phyloP scores from a whole-genome alignment of 139 green algal species.

The Protoeuglena noctilucae region DNA sequence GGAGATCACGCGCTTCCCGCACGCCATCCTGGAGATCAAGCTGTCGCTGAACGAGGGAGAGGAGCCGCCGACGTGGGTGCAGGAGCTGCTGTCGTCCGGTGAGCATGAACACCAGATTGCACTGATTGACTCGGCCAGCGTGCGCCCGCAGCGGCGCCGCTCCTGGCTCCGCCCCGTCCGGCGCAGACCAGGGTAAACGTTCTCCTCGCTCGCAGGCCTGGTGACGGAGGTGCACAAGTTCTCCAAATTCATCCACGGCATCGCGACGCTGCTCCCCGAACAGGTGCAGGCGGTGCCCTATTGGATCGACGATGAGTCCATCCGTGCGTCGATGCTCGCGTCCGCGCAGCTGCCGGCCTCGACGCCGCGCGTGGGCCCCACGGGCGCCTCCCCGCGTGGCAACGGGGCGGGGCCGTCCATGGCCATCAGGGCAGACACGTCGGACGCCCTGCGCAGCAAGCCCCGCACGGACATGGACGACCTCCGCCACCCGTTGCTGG shows the following conservation, averaged over 20 bases:
- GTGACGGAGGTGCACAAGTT: conserved; percentile 69
- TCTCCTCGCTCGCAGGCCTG: no score
- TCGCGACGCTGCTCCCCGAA: conserved; percentile 61
- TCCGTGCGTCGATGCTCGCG: conserved; percentile 14
- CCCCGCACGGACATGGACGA: conserved; percentile 16
- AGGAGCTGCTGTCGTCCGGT: conserved; percentile 55
- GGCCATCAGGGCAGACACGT: background rate
- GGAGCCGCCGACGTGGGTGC: conserved; percentile 61
- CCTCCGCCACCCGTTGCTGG: conserved; percentile 61
- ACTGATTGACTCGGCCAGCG: no score
- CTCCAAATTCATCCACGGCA: conserved; percentile 83
- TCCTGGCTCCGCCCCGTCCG: background rate
- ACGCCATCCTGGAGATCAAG: conserved; percentile 91
- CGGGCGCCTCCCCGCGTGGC: background rate
- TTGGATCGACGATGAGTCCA: conserved; percentile 79
- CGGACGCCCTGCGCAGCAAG: conserved; percentile 6
- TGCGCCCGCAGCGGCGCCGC: no score
- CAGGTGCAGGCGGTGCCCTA: conserved; percentile 77
- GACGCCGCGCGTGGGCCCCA: background rate
- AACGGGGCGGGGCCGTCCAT: background rate
- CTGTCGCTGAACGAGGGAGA: conserved; percentile 70
- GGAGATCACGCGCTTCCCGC: conserved; percentile 84
- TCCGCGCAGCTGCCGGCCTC: conserved; percentile 1
- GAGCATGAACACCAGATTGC: no score
- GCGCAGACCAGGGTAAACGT: no score